Evolutionary conservation across 371 early-diverging fungal species (phyloP).

Genomic region (Fennellomyces sp.): DNA sequence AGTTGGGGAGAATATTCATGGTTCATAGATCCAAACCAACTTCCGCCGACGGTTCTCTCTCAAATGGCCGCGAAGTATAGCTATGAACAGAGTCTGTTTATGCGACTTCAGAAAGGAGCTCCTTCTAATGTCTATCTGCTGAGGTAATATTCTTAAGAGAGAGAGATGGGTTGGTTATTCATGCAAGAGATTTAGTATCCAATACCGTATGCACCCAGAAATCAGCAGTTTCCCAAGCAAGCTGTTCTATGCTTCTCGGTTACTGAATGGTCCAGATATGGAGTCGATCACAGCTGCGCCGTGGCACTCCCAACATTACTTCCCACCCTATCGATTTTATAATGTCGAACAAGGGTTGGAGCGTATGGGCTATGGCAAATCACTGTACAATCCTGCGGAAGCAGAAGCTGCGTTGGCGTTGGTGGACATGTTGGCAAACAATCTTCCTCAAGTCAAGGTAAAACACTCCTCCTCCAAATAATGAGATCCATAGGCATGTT

Average conservation of each 20-base stretch:
- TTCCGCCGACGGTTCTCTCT: slow-evolving; percentile 94
- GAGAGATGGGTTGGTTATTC: neutral
- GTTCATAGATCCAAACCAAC: slow-evolving; percentile 90
- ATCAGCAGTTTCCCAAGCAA: slow-evolving; percentile 86
- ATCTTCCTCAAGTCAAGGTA: slow-evolving; percentile 64
- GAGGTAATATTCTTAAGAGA: slow-evolving; percentile 35
- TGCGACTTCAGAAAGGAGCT: slow-evolving; percentile 70
- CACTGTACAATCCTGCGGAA: slow-evolving; percentile 84
- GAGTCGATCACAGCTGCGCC: slow-evolving; percentile 56
- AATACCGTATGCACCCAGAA: slow-evolving; percentile 97
- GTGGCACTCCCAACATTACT: slow-evolving; percentile 76
- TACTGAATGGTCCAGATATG: slow-evolving; percentile 83
- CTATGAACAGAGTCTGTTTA: slow-evolving; percentile 93
- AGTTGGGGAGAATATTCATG: neutral
- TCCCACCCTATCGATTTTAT: slow-evolving; percentile 82
- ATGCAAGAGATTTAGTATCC: slow-evolving; percentile 63
- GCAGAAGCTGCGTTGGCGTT: slow-evolving; percentile 76
- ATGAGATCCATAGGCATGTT: neutral
- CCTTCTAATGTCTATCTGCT: slow-evolving; percentile 75
- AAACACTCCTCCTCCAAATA: slow-evolving; percentile 7
- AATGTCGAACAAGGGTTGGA: slow-evolving; percentile 78
- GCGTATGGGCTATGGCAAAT: slow-evolving; percentile 64
- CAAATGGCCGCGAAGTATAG: slow-evolving; percentile 66
- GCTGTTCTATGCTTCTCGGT: slow-evolving; percentile 79
- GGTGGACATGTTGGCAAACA: slow-evolving; percentile 60